Evolutionary conservation across 129 eudicot genomes (phyloP).

Genomic region (Flaveria trinervia): DNA sequence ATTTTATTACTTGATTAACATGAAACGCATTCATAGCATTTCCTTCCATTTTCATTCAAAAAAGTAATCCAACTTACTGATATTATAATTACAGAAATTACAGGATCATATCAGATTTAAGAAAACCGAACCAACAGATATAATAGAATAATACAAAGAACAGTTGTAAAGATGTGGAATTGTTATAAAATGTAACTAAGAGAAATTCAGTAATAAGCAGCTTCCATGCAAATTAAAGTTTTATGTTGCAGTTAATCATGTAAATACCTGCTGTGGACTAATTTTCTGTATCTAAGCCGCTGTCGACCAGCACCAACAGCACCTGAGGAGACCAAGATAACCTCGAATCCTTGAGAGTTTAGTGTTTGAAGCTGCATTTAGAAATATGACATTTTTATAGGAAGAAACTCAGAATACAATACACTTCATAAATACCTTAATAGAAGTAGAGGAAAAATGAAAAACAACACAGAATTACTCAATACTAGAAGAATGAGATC

Average conservation of each 20-base stretch:
- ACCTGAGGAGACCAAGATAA: conserved; percentile 95
- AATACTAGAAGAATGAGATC: background rate
- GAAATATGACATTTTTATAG: conserved; percentile 1
- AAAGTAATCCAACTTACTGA: background rate
- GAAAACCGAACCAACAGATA: background rate
- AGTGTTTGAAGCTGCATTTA: conserved; percentile 75
- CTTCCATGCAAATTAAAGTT: conserved; percentile 16
- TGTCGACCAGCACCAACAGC: conserved; percentile 97
- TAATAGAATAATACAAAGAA: background rate
- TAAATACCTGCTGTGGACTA: conserved; percentile 83
- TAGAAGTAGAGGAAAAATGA: background rate
- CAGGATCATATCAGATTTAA: conserved; percentile 2
- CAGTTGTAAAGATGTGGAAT: background rate
- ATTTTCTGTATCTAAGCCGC: conserved; percentile 79
- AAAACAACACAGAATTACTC: background rate
- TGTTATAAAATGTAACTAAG: background rate
- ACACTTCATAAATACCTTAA: background rate
- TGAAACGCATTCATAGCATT: background rate
- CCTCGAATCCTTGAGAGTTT: conserved; percentile 81
- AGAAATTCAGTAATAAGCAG: background rate
- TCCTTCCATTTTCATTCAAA: background rate
- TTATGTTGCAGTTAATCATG: background rate
- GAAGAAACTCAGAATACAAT: conserved; percentile 24
- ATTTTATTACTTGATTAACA: background rate
- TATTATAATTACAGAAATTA: background rate